Evolutionary conservation across 2,329 filamentous ascomycete species (phyloP), one percentile per base, ranked within the genome.

Genomic region (Trichoderma atroviride): DNA sequence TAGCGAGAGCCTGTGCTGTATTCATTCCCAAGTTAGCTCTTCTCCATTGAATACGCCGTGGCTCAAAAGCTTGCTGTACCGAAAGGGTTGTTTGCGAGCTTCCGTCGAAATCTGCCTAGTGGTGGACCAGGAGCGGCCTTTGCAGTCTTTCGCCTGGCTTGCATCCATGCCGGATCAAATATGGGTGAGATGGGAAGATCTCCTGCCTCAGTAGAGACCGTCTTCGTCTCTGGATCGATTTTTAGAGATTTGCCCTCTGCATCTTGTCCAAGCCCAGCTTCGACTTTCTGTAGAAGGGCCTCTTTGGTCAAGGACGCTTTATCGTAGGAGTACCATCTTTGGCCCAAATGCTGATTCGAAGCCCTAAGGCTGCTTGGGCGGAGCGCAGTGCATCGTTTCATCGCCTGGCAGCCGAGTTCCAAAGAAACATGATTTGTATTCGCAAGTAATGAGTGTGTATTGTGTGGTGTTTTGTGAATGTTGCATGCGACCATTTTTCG

Each of bases 81-180:
- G 73, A 87, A 93, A 2, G 89, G 83, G 72, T 92, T 94, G 47
- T 83, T 83, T 35, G 80, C 81, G 1, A 93, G 79, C 70, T 87
- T 85, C 69, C 81, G 83, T 74, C 90, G 87, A 70, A 92, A 87
- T 2, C 83, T 79, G 14, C 79, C 82, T 2, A 69, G 73, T 0
- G 76, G 74, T 35, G 72, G 77, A 68, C 69, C 78, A 76, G 56
- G 75, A 43, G 69, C 79, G 0, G 76, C 74, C 69, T 83, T 83
- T 55, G 78, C 82, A 70, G 80, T 84, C 16, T 81, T 81, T 50
- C 81, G 76, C 68, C 78, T 82, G 0, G 81, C 80, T 43, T 82
- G 78, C 72, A 84, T 81, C 78, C 84, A 88, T 2, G 74, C 73
- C 4, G 83, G 81, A 79, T 88, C 81, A 76, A 88, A 84, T 14